phyloP scores from a whole-genome alignment of 2,329 filamentous ascomycete species.

The Fusarium brachygibbosum region DNA sequence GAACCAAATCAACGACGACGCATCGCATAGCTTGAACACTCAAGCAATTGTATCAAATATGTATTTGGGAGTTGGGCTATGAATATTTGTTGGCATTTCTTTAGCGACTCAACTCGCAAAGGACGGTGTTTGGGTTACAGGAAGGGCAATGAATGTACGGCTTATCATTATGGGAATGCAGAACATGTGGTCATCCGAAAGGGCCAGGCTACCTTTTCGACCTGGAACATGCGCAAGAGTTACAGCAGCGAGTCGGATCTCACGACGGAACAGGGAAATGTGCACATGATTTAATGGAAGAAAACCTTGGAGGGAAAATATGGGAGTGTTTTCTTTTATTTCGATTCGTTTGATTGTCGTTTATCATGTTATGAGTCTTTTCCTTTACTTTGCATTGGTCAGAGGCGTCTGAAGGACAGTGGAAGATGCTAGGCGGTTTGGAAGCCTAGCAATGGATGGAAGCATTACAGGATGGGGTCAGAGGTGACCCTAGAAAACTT shows the following conservation, averaged over 20 bases:
- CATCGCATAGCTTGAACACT: conserved; percentile 44
- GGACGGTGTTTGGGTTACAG: conserved; percentile 21
- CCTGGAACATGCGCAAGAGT: conserved; percentile 1
- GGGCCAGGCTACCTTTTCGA: background rate
- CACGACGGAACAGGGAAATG: conserved; percentile 39
- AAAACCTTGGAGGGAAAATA: conserved; percentile 37
- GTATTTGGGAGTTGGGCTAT: conserved; percentile 34
- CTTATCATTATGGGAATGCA: conserved; percentile 27
- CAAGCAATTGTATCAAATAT: conserved; percentile 15
- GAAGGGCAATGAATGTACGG: conserved; percentile 23
- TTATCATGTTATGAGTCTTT: conserved; percentile 34
- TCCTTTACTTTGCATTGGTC: conserved; percentile 31
- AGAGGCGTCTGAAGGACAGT: conserved; percentile 39
- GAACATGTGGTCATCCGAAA: background rate
- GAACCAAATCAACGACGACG: conserved; percentile 62
- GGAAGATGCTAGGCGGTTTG: conserved; percentile 18
- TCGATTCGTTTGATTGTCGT: conserved; percentile 42
- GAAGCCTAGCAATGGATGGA: conserved; percentile 16
- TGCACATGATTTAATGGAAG: conserved; percentile 36
- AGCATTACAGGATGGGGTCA: conserved; percentile 26
- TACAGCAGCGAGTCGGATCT: conserved; percentile 36
- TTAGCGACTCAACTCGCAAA: conserved; percentile 20
- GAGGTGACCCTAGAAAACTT: conserved; percentile 33
- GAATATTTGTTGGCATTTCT: conserved; percentile 27
- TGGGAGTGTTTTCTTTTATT: conserved; percentile 19